A percentile compares a stretch with the other conserved stretches of the same genome.
Evolutionary conservation across 148 eudicot genomes (phyloP).

Genomic region (Gaultheria prostrata): DNA sequence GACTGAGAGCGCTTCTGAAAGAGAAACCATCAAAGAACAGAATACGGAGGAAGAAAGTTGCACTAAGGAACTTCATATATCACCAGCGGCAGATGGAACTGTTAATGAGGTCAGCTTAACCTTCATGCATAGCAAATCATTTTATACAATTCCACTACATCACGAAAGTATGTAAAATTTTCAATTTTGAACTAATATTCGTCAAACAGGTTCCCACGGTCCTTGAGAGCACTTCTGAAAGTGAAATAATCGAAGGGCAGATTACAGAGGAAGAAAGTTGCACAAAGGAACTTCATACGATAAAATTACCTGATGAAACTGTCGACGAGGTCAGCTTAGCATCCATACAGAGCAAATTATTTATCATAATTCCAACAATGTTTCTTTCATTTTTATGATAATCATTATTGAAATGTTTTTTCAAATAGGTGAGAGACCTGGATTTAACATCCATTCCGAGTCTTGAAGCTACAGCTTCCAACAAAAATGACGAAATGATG

Average conservation of each 20-base stretch:
- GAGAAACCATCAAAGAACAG: constrained; percentile 11
- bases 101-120: constrained; percentile 23
- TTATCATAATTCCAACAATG: neutral
- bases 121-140: neutral
- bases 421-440: constrained; percentile 7
- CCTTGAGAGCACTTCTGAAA: neutral
- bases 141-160: neutral
- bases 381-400: neutral
- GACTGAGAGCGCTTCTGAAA: constrained; percentile 11
- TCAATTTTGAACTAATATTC: neutral
- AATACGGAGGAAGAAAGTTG: neutral
- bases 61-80: neutral
- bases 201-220: neutral
- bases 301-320: neutral
- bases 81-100: constrained; percentile 3
- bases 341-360: neutral
- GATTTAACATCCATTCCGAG: constrained; percentile 17
- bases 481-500: neutral
- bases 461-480: constrained; percentile 3
- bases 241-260: neutral
- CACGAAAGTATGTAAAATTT: neutral
- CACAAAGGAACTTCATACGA: neutral
- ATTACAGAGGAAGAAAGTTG: neutral
- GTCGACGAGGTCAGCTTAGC: neutral
- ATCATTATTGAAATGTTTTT: neutral